phyloP scores from a whole-genome alignment of 2,329 filamentous ascomycete genomes.

The Arthrobotrys sphaeroides region DNA sequence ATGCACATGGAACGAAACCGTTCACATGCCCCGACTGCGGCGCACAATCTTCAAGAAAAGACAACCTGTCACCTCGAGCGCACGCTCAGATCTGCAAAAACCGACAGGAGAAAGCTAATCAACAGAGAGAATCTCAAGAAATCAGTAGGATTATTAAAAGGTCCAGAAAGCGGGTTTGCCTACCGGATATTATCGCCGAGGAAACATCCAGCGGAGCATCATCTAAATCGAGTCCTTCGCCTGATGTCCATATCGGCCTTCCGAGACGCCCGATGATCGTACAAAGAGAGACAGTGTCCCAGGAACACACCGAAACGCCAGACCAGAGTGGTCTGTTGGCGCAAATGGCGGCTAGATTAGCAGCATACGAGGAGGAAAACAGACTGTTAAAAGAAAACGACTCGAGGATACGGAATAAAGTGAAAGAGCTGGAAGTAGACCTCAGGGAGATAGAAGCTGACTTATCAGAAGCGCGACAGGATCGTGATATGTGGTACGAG shows the following conservation, averaged over 20 bases:
- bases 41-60: neutral
- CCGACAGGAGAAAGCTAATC: neutral
- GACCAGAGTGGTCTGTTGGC: neutral
- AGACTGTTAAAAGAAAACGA: neutral
- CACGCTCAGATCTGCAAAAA: neutral
- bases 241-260: neutral
- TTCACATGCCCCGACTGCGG: constrained; percentile 2
- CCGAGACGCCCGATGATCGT: neutral
- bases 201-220: neutral
- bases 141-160: neutral
- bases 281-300: neutral
- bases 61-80: neutral
- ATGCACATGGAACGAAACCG: neutral
- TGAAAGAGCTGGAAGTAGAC: neutral
- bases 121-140: neutral
- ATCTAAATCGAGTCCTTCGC: neutral
- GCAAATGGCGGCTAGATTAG: neutral
- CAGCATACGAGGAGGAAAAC: neutral
- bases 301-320: neutral
- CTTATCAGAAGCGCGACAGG: neutral
- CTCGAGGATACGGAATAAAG: neutral
- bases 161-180: neutral
- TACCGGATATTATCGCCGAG: neutral
- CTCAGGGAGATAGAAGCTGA: neutral
- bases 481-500: neutral